Evolutionary conservation across 1,284 basidiomycete species (phyloP).

Genomic region (Moniliophthora roreri): DNA sequence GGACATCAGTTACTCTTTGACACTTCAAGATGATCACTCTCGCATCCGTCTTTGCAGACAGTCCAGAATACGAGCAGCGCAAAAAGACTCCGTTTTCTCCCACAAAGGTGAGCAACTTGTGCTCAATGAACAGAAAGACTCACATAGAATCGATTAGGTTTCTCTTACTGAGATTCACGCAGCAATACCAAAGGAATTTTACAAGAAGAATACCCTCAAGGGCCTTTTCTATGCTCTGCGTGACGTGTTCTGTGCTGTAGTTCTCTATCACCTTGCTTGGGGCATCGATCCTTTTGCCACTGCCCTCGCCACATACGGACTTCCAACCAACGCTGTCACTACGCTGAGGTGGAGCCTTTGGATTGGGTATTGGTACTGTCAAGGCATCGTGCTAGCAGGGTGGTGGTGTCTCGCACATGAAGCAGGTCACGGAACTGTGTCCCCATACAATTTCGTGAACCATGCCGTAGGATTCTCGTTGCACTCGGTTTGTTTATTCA

Average conservation of each 20-base stretch:
- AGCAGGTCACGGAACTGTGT: constrained; percentile 11
- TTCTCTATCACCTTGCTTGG: constrained; percentile 9
- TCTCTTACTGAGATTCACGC: constrained; percentile 9
- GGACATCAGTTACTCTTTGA: too few species aligned
- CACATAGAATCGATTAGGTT: constrained; percentile 26
- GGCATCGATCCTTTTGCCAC: constrained; percentile 1
- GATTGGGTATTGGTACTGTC: neutral
- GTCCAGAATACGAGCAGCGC: neutral
- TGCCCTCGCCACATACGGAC: neutral
- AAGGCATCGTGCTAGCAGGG: constrained; percentile 6
- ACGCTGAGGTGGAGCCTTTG: neutral
- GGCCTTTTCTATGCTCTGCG: constrained; percentile 9
- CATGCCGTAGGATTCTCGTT: constrained; percentile 6
- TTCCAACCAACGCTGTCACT: neutral
- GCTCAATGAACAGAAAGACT: neutral
- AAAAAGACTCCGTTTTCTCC: neutral
- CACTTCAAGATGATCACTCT: neutral
- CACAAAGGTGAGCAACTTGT: neutral
- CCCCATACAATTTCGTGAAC: constrained; percentile 2
- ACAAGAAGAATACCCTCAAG: constrained; percentile 10
- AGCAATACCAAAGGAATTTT: constrained; percentile 5
- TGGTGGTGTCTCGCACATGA: constrained; percentile 15
- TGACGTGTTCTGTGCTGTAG: constrained; percentile 3
- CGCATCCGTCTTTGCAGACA: neutral
- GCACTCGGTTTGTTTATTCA: constrained; percentile 4